Evolutionary conservation across 208 protist genomes (phyloP).

Genomic region (Phytomonas sp.): DNA sequence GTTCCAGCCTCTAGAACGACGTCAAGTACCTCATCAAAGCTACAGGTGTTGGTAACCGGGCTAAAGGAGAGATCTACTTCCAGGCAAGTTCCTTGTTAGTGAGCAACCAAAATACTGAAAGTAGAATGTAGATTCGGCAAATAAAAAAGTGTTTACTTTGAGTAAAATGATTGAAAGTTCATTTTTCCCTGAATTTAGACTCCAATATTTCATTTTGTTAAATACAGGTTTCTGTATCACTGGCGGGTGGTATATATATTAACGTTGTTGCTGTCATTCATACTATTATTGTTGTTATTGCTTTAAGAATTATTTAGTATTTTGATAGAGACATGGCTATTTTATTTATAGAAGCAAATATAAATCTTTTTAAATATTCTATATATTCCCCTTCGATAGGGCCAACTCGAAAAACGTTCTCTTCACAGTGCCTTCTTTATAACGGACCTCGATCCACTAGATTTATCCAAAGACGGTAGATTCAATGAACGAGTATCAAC

Average conservation of each 20-base stretch:
- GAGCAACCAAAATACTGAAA: not conserved
- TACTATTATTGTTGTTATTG: conserved; percentile 17
- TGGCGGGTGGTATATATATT: not conserved
- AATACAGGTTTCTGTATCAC: not conserved
- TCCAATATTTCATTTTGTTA: conserved; percentile 8
- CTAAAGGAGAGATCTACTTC: too few relatives aligned
- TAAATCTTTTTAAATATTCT: conserved; percentile 8
- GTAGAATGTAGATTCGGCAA: not conserved
- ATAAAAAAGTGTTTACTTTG: not conserved
- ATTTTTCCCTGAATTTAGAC: not conserved
- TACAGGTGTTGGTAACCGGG: too few relatives aligned
- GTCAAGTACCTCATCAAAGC: too few relatives aligned
- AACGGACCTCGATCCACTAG: not conserved
- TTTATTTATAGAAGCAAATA: conserved; percentile 15
- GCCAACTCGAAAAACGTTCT: not conserved
- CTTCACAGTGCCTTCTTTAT: conserved; percentile 7
- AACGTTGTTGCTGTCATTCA: not conserved
- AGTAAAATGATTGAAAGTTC: not conserved
- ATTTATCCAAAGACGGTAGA: not conserved
- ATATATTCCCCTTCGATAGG: conserved; percentile 6
- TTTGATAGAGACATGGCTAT: conserved; percentile 9
- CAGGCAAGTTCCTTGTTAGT: not conserved
- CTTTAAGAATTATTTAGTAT: conserved; percentile 16
- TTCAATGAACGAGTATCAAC: conserved; percentile 91
- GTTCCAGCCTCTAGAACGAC: not conserved